A percentile compares a stretch with the other conserved stretches of the same genome.
These are phyloP conservation scores for Cytospora leucostoma DNA, from an alignment of 2,329 filamentous ascomycete genomes.

Conservation along the genomic window DNA sequence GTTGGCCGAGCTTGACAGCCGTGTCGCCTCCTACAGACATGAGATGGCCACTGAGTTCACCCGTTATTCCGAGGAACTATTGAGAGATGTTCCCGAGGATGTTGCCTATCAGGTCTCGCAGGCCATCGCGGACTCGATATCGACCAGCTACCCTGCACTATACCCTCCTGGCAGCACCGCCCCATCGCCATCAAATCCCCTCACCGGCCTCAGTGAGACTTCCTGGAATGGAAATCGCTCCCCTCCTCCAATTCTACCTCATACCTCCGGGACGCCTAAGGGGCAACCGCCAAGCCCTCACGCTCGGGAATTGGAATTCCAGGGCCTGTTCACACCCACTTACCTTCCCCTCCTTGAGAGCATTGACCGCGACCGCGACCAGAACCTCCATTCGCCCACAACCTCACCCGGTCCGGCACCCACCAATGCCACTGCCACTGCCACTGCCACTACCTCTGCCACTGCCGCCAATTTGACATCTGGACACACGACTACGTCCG, in stretches of 20 bases:
- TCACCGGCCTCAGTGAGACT: slow-evolving; percentile 25
- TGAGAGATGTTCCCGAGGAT: slow-evolving; percentile 50
- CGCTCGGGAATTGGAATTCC: slow-evolving; percentile 60
- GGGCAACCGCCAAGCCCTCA: slow-evolving; percentile 48
- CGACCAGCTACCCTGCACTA: slow-evolving; percentile 49
- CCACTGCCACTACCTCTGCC: slow-evolving; percentile 27
- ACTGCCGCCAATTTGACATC: slow-evolving; percentile 17
- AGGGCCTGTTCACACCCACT: slow-evolving; percentile 63
- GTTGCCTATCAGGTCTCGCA: slow-evolving; percentile 49
- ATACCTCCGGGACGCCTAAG: slow-evolving; percentile 41
- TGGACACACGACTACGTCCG: slow-evolving; percentile 20
- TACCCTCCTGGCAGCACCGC: slow-evolving; percentile 24
- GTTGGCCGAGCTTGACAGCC: slow-evolving; percentile 58
- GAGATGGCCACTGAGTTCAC: slow-evolving; percentile 60
- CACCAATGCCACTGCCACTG: slow-evolving; percentile 26
- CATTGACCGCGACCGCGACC: slow-evolving; percentile 36
- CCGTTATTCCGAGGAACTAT: slow-evolving; percentile 52
- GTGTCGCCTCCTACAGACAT: slow-evolving; percentile 57
- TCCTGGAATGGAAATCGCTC: slow-evolving; percentile 33
- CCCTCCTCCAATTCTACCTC: slow-evolving; percentile 44
- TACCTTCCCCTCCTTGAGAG: slow-evolving; percentile 64
- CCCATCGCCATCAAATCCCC: slow-evolving; percentile 8
- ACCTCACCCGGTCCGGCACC: slow-evolving; percentile 27
- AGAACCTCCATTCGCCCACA: slow-evolving; percentile 28
- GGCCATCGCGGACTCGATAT: slow-evolving; percentile 46